Percentiles rank a stretch among this genome's conserved stretches.
These are phyloP conservation scores for Botrytis hyacinthi DNA, from an alignment of 2,329 filamentous ascomycete genomes.

Conservation along the genomic window DNA sequence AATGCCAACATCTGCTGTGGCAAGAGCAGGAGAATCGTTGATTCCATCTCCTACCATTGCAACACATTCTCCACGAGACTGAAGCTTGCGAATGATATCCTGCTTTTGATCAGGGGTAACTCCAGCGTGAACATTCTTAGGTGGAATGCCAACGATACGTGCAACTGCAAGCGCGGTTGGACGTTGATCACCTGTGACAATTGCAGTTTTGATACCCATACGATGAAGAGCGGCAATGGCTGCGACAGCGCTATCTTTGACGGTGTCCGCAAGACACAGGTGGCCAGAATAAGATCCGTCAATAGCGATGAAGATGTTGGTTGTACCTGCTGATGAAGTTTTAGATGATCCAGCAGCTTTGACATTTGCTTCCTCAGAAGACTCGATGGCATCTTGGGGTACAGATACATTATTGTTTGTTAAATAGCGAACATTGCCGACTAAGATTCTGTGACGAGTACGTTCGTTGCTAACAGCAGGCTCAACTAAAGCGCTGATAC, in stretches of 20 bases:
- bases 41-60: slow-evolving; percentile 99
- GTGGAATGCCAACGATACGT: slow-evolving; percentile 73
- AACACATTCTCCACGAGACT: slow-evolving; percentile 71
- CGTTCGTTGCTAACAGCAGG: slow-evolving; percentile 67
- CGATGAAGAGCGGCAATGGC: slow-evolving; percentile 77
- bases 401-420: slow-evolving; percentile 66
- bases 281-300: slow-evolving; percentile 77
- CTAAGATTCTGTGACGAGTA: slow-evolving; percentile 71
- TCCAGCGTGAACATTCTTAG: slow-evolving; percentile 76
- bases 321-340: slow-evolving; percentile 62
- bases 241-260: slow-evolving; percentile 83
- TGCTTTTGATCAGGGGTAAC: slow-evolving; percentile 91
- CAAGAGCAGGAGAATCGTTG: slow-evolving; percentile 94
- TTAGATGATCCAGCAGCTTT: slow-evolving; percentile 42
- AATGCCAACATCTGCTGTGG: slow-evolving; percentile 89
- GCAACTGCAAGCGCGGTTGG: slow-evolving; percentile 84
- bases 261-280: slow-evolving; percentile 80
- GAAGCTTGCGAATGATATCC: slow-evolving; percentile 73
- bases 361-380: slow-evolving; percentile 58
- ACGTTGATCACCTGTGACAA: slow-evolving; percentile 90
- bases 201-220: slow-evolving; percentile 83
- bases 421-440: slow-evolving; percentile 81
- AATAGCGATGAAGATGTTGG: slow-evolving; percentile 88
- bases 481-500: slow-evolving; percentile 79
- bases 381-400: slow-evolving; percentile 60